Percentiles rank a stretch among this genome's conserved stretches.
phyloP scores from a whole-genome alignment of 352 stramenopile genomes.

The Paralagenidium karlingii region DNA sequence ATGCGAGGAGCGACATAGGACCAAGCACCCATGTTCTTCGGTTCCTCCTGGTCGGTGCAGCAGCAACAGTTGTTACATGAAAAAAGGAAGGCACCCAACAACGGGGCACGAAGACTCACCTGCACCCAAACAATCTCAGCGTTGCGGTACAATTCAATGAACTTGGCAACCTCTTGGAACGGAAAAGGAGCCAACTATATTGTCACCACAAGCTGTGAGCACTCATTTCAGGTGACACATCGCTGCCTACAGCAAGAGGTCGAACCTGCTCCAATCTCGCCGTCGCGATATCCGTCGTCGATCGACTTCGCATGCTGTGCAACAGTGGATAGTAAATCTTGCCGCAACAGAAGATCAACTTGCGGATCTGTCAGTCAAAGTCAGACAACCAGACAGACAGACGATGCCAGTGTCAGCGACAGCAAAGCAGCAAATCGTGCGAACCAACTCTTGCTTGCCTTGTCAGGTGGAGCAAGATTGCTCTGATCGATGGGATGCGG shows the following conservation, averaged over 20 bases:
- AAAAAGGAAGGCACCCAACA: background rate
- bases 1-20: slow-evolving; percentile 87
- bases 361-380: slow-evolving; percentile 28
- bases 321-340: slow-evolving; percentile 78
- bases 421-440: background rate
- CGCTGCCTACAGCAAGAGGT: background rate
- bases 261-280: slow-evolving; percentile 76
- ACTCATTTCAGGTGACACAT: background rate
- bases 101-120: too few relatives aligned
- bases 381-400: slow-evolving; percentile 3
- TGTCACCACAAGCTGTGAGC: background rate
- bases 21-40: slow-evolving; percentile 98
- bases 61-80: background rate
- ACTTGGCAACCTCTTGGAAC: slow-evolving; percentile 92
- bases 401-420: background rate
- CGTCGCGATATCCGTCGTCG: slow-evolving; percentile 48
- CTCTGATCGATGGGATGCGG: slow-evolving; percentile 54
- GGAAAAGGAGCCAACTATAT: slow-evolving; percentile 95
- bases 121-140: slow-evolving; percentile 95
- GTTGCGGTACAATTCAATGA: slow-evolving; percentile 87
- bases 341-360: slow-evolving; percentile 66
- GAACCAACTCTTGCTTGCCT: slow-evolving; percentile 13
- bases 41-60: slow-evolving; percentile 94
- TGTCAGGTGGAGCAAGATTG: slow-evolving; percentile 45
- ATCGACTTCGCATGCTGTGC: slow-evolving; percentile 39